These are phyloP conservation scores for Rhizoctonia solani DNA, from an alignment of 1,284 basidiomycete genomes.

Conservation along the genomic window DNA sequence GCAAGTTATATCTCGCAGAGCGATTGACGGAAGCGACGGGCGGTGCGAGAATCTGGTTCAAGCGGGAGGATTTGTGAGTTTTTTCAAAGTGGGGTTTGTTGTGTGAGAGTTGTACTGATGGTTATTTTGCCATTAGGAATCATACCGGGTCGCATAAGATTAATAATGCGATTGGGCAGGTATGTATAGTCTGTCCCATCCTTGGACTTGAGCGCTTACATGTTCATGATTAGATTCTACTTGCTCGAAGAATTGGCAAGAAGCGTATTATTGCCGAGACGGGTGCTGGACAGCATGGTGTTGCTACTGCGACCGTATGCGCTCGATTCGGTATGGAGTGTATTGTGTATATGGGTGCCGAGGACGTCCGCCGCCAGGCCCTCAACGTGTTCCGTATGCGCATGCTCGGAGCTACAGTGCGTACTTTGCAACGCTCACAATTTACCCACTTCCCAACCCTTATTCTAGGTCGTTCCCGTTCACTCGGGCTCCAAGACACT, in stretches of 20 bases:
- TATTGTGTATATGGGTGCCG: constrained; percentile 98
- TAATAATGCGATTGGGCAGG: constrained; percentile 93
- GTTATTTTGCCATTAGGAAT: constrained; percentile 66
- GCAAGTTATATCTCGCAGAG: constrained; percentile 73
- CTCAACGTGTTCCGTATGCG: constrained; percentile 98
- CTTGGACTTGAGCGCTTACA: not conserved
- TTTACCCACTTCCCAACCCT: not conserved
- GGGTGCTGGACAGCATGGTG: constrained; percentile 98
- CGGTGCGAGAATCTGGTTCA: constrained; percentile 96
- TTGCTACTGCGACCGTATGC: constrained; percentile 97
- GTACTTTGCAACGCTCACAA: not conserved
- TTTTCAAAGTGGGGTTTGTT: constrained; percentile 8
- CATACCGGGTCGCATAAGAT: constrained; percentile 98
- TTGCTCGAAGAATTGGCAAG: constrained; percentile 92
- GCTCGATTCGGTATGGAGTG: constrained; percentile 97
- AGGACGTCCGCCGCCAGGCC: constrained; percentile 93
- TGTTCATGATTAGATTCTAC: constrained; percentile 65
- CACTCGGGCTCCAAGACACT: constrained; percentile 91
- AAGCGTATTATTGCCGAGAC: constrained; percentile 98
- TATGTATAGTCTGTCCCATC: constrained; percentile 42
- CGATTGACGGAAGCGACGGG: constrained; percentile 75
- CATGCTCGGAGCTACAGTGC: constrained; percentile 91
- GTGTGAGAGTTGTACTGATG: constrained; percentile 33
- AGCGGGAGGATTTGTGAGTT: constrained; percentile 90
- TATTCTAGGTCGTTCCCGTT: constrained; percentile 82